Percentiles rank a stretch among this genome's conserved stretches.
These are phyloP conservation scores for Mortierella sp. DNA, from an alignment of 371 early-diverging fungal species.

Conservation along the genomic window DNA sequence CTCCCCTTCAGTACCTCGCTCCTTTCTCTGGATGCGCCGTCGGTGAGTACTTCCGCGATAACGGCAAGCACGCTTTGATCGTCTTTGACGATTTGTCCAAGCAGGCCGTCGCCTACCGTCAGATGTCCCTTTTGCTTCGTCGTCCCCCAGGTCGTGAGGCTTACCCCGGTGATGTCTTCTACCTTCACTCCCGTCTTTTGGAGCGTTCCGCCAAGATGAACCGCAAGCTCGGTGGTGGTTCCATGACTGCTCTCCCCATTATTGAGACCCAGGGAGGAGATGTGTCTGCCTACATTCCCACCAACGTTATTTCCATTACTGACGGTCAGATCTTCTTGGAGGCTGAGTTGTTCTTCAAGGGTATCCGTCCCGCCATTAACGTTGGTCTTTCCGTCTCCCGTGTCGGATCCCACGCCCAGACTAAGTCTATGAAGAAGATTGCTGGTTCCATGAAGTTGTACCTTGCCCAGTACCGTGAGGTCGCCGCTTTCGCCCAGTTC, in stretches of 20 bases:
- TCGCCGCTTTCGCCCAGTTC: constrained; percentile 98
- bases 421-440: constrained; percentile 98
- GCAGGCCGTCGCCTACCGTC: constrained; percentile 98
- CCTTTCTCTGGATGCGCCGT: constrained; percentile 97
- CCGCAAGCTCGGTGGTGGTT: constrained; percentile 91
- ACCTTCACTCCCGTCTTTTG: constrained; percentile 96
- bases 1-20: constrained; percentile 96
- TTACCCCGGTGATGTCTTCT: constrained; percentile 98
- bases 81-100: constrained; percentile 98
- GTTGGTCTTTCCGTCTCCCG: constrained; percentile 98
- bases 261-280: constrained; percentile 99
- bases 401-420: constrained; percentile 98
- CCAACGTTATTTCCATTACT: constrained; percentile 98
- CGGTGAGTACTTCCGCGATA: constrained; percentile 98
- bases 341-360: constrained; percentile 98
- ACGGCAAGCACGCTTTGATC: constrained; percentile 96
- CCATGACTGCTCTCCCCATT: constrained; percentile 96
- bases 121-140: constrained; percentile 93
- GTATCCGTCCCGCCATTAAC: constrained; percentile 97
- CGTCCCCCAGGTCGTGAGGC: constrained; percentile 99
- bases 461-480: constrained; percentile 99
- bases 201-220: constrained; percentile 98
- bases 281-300: constrained; percentile 98
- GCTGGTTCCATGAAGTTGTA: constrained; percentile 98
- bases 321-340: constrained; percentile 98